phyloP scores from a whole-genome alignment of 345 rosid genomes.

The Acer yangbiense region DNA sequence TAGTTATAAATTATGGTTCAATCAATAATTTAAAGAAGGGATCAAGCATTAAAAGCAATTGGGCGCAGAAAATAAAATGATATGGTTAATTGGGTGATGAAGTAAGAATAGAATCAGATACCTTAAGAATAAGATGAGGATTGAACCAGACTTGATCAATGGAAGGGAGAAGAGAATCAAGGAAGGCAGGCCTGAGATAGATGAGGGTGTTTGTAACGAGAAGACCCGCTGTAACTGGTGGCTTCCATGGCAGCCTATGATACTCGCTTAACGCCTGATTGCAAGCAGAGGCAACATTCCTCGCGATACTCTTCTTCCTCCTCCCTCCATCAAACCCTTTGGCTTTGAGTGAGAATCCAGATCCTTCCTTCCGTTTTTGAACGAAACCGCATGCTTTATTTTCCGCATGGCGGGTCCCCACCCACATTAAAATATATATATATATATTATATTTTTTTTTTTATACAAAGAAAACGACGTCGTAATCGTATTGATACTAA shows the following conservation, averaged over 20 bases:
- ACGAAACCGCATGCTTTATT: neutral
- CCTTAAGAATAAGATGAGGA: constrained; percentile 88
- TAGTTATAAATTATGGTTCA: neutral
- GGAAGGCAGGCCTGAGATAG: constrained; percentile 70
- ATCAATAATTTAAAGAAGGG: too few species aligned
- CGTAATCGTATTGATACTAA: too few species aligned
- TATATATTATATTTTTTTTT: too few species aligned
- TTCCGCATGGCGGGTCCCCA: too few species aligned
- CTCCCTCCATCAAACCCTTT: constrained; percentile 13
- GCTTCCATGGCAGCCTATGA: constrained; percentile 80
- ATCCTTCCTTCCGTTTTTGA: too few species aligned
- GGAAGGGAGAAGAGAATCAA: constrained; percentile 60
- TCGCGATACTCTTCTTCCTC: constrained; percentile 39
- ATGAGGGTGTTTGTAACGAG: constrained; percentile 73
- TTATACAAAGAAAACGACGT: too few species aligned
- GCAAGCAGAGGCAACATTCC: constrained; percentile 83
- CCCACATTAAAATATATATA: too few species aligned
- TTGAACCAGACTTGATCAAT: constrained; percentile 81
- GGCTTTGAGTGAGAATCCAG: too few species aligned
- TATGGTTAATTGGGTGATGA: too few species aligned
- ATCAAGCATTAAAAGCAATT: too few species aligned
- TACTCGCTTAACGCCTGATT: constrained; percentile 72
- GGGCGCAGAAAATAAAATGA: too few species aligned
- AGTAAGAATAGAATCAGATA: too few species aligned
- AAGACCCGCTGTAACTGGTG: constrained; percentile 87